These are phyloP conservation scores for Auricularia sp. DNA, from an alignment of 768 basidiomycete species.

Conservation along the genomic window DNA sequence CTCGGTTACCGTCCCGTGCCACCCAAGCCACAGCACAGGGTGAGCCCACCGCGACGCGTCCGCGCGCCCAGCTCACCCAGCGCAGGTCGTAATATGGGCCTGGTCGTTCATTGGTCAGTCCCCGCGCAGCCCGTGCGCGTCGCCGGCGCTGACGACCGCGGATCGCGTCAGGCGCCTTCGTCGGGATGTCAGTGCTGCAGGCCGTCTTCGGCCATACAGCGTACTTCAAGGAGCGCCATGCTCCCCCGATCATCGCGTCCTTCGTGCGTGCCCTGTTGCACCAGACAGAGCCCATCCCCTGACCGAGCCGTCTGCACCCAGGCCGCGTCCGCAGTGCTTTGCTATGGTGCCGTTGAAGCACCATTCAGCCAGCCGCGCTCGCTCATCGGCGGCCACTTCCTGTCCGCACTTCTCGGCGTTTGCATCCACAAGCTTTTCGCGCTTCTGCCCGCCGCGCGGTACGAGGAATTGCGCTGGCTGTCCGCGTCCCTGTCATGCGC, in stretches of 20 bases:
- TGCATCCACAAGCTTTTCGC: slow-evolving; percentile 43
- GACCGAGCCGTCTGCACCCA: slow-evolving; percentile 13
- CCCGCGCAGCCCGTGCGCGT: not conserved
- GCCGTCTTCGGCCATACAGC: slow-evolving; percentile 37
- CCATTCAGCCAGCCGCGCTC: slow-evolving; percentile 45
- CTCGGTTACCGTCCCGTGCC: slow-evolving; percentile 32
- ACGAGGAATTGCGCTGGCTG: slow-evolving; percentile 37
- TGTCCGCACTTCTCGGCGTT: slow-evolving; percentile 38
- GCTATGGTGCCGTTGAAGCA: slow-evolving; percentile 42
- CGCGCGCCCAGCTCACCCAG: slow-evolving; percentile 12
- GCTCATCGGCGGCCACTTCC: slow-evolving; percentile 41
- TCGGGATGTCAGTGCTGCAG: slow-evolving; percentile 39
- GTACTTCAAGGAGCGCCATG: slow-evolving; percentile 36
- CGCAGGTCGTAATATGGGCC: slow-evolving; percentile 31
- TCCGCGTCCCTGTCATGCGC: slow-evolving; percentile 37
- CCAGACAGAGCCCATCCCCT: not conserved
- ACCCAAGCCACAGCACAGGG: slow-evolving; percentile 8
- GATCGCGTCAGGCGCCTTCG: slow-evolving; percentile 24
- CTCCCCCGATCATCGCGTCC: slow-evolving; percentile 38
- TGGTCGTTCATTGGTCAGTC: slow-evolving; percentile 39
- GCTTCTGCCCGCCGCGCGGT: slow-evolving; percentile 31
- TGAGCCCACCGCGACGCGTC: not conserved
- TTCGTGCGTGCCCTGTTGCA: slow-evolving; percentile 27
- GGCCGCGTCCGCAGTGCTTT: slow-evolving; percentile 47
- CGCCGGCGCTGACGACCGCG: not conserved